phyloP scores from a whole-genome alignment of 2,329 filamentous ascomycete genomes.

The Claviceps monticola region DNA sequence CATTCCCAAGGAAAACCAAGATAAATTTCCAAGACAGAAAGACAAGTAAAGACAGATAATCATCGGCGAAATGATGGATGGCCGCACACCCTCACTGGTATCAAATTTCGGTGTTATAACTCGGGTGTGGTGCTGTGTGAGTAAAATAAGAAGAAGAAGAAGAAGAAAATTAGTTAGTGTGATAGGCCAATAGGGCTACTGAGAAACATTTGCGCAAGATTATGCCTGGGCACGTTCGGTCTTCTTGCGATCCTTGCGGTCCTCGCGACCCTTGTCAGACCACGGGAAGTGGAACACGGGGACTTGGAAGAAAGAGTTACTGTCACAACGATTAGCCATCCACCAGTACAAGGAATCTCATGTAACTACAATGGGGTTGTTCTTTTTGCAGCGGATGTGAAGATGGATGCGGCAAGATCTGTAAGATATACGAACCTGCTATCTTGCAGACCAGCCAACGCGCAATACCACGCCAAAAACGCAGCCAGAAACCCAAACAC shows the following conservation, averaged over 20 bases:
- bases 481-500: constrained; percentile 69
- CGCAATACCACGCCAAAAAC: constrained; percentile 80
- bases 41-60: too few relatives aligned
- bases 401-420: too few relatives aligned
- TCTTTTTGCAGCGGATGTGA: too few relatives aligned
- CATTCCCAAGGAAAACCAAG: too few relatives aligned
- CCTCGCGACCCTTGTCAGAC: constrained; percentile 62
- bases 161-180: too few relatives aligned
- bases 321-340: constrained; percentile 18
- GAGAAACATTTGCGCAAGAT: background rate
- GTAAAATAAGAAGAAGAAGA: background rate
- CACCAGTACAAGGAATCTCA: background rate
- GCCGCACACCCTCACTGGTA: too few relatives aligned
- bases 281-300: constrained; percentile 92
- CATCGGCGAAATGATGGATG: too few relatives aligned
- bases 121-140: background rate
- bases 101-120: too few relatives aligned
- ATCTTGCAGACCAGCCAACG: constrained; percentile 69
- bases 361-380: background rate
- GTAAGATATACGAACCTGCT: constrained; percentile 33
- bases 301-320: constrained; percentile 79
- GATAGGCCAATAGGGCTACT: too few relatives aligned
- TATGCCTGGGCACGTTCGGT: constrained; percentile 13
- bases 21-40: too few relatives aligned
- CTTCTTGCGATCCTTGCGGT: constrained; percentile 42